These are phyloP conservation scores for Elaeagnus macrophylla DNA, from an alignment of 306 rosid genomes.

Conservation along the genomic window DNA sequence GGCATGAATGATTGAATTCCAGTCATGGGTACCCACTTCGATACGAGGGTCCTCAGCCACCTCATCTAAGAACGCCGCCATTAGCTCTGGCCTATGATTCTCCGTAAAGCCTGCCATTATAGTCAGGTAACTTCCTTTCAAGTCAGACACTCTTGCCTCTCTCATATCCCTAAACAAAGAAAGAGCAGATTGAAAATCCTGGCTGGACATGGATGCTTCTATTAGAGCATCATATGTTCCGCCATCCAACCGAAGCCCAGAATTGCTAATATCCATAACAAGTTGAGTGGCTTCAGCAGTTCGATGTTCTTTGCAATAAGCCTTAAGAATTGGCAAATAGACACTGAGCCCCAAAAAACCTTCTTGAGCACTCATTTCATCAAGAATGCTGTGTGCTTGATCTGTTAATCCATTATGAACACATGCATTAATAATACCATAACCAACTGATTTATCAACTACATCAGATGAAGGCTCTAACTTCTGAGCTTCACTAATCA, in stretches of 20 bases:
- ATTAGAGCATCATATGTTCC: slow-evolving; percentile 62
- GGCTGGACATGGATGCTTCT: slow-evolving; percentile 80
- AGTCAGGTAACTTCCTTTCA: slow-evolving; percentile 81
- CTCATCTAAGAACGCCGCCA: slow-evolving; percentile 96
- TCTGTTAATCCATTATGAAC: slow-evolving; percentile 59
- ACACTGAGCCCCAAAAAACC: slow-evolving; percentile 79
- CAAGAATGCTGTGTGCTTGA: slow-evolving; percentile 74
- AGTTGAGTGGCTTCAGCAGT: slow-evolving; percentile 76
- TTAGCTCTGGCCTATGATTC: slow-evolving; percentile 83
- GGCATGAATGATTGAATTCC: slow-evolving; percentile 92
- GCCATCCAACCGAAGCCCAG: slow-evolving; percentile 62
- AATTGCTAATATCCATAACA: slow-evolving; percentile 72
- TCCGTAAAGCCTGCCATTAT: slow-evolving; percentile 97
- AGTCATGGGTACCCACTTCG: slow-evolving; percentile 85
- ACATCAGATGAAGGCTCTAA: slow-evolving; percentile 36
- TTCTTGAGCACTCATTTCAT: slow-evolving; percentile 65
- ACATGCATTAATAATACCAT: slow-evolving; percentile 68
- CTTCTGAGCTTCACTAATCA: slow-evolving; percentile 67
- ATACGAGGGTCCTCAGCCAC: slow-evolving; percentile 83
- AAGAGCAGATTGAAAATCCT: slow-evolving; percentile 86
- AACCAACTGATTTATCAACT: slow-evolving; percentile 57
- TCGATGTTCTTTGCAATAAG: slow-evolving; percentile 78
- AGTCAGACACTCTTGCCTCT: slow-evolving; percentile 61
- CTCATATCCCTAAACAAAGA: slow-evolving; percentile 85
- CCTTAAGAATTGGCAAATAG: slow-evolving; percentile 76